Conservation (phyloP, 2,329 filamentous ascomycete genomes). For the Aureobasidium sp. region DNA sequence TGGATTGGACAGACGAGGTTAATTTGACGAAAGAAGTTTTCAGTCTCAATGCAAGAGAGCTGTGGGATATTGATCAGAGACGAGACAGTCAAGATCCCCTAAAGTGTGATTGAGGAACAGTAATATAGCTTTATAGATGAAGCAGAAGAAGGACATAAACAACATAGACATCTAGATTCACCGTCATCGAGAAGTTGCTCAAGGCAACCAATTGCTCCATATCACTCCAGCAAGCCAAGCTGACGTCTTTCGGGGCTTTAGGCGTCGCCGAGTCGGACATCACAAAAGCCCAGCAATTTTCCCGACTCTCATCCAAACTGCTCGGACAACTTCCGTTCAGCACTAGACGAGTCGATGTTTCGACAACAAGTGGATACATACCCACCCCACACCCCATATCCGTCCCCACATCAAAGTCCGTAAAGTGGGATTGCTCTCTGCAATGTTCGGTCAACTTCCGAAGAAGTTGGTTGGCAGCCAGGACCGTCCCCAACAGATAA, state of each 20-base stretch:
- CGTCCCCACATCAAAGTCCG: background rate
- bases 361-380: conserved; percentile 1
- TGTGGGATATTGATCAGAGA: conserved; percentile 41
- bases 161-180: background rate
- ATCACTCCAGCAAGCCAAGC: too few relatives aligned
- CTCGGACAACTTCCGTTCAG: background rate
- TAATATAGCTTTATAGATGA: background rate
- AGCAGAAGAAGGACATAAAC: background rate
- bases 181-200: background rate
- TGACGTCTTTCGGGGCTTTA: too few relatives aligned
- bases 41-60: conserved; percentile 60
- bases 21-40: conserved; percentile 55
- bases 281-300: background rate
- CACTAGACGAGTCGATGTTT: background rate
- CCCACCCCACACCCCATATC: background rate
- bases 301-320: too few relatives aligned
- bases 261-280: too few relatives aligned
- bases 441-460: background rate
- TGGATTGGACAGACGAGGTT: conserved; percentile 59
- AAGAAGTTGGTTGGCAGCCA: background rate
- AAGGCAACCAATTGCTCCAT: background rate
- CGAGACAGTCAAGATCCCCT: conserved; percentile 4
- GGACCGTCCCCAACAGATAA: background rate
- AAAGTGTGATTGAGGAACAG: background rate
- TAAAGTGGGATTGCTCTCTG: background rate